Base-by-base conservation (phyloP, 257 asterid genomes). In the Jasminum sambac region DNA sequence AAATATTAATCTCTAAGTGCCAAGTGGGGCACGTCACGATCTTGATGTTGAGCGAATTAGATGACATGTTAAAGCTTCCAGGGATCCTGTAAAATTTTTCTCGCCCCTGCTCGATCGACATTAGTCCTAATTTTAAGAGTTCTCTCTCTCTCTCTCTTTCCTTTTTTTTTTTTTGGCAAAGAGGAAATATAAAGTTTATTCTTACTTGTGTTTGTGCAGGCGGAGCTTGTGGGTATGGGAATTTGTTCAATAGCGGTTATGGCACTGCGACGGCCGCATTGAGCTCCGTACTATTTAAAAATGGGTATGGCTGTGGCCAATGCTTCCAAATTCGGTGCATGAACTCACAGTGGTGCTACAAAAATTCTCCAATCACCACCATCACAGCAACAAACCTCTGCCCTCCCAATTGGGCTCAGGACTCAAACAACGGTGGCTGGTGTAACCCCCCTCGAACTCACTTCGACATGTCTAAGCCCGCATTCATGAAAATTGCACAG, bases 391-490 rank as follows among this genome's bases (percentile, higher is more conserved):
- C 97, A 68, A 91, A 87, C 57, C 92, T 91, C 44, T 91, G 95
- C 80, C 97, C 96, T 0, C 97, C 97, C 0, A 91, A 91, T 66
- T 91, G 97, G 97, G 5, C 78, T 9, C 42, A 77, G 70, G 87
- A 79, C 79, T 81, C 90, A 43, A 86, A 91, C 84, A 71, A 87
- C 44, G 97, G 96, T 5, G 97, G 96, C 4, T 91, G 97, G 97
- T 91, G 97, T 89, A 91, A 91, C 82, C 97, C 97, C 0, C 96
- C 97, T 52, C 90, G 95, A 0, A 73, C 77, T 34, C 97, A 89
- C 69, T 91, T 91, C 66, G 96, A 91, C 72, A 91, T 91, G 96
- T 71, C 97, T 17, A 87, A 89, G 57, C 95, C 96, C 1, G 91
- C 97, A 16, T 91, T 91, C 82, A 84, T 77, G 86, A 87, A 84